Evolutionary conservation across 2,329 filamentous ascomycete genomes (phyloP).

Genomic region (Aspergillus sp.): DNA sequence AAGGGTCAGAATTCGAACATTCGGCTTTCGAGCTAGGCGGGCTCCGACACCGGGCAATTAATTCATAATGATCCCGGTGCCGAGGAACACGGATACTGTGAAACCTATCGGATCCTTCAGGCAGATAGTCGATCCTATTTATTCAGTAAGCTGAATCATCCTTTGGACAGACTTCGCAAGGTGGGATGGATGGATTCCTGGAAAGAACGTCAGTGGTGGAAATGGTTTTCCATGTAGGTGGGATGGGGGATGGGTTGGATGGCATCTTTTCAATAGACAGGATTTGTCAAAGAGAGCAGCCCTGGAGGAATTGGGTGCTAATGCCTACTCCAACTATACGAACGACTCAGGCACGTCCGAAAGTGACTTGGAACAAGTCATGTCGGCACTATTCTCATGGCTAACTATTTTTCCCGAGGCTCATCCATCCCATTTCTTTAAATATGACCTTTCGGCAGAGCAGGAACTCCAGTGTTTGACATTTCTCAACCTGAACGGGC

Average conservation of each 20-base stretch:
- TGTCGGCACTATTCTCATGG: too few species aligned
- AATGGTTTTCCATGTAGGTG: slow-evolving; percentile 13
- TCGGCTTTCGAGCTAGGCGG: slow-evolving; percentile 20
- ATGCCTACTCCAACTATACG: too few species aligned
- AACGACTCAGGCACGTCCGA: too few species aligned
- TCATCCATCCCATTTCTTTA: too few species aligned
- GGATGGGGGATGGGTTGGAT: slow-evolving; percentile 22
- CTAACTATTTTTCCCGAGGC: too few species aligned
- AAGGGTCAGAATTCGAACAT: slow-evolving; percentile 15
- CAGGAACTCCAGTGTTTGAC: background rate
- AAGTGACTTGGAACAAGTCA: too few species aligned
- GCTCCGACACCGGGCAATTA: slow-evolving; percentile 22
- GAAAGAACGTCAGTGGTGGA: slow-evolving; percentile 9
- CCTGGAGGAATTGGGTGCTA: too few species aligned
- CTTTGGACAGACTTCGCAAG: too few species aligned
- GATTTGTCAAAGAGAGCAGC: too few species aligned
- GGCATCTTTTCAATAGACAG: slow-evolving; percentile 12
- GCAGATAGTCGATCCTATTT: slow-evolving; percentile 10
- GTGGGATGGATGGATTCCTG: slow-evolving; percentile 7
- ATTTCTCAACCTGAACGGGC: slow-evolving; percentile 8
- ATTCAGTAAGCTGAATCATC: background rate
- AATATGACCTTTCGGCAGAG: background rate
- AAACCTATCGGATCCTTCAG: slow-evolving; percentile 3
- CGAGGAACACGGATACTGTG: slow-evolving; percentile 7
- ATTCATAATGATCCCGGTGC: slow-evolving; percentile 4